These are phyloP conservation scores for Penicillium silybi DNA, from an alignment of 495 filamentous ascomycete genomes.

Conservation along the genomic window DNA sequence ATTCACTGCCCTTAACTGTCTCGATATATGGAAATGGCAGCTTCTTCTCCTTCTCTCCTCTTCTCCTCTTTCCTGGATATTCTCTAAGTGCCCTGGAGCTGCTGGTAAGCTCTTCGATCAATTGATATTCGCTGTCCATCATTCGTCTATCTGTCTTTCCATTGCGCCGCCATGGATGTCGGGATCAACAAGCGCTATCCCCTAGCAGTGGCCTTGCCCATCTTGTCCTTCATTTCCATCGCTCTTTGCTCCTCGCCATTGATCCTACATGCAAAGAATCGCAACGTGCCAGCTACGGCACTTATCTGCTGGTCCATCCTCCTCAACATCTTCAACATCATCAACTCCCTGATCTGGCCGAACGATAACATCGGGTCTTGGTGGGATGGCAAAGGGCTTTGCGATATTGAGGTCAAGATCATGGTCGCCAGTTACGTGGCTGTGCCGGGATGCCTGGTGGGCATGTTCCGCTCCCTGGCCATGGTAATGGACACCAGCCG, in stretches of 20 bases:
- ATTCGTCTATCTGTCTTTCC: background rate
- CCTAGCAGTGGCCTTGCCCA: slow-evolving; percentile 34
- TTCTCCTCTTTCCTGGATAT: background rate
- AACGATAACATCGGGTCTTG: slow-evolving; percentile 61
- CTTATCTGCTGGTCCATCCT: slow-evolving; percentile 63
- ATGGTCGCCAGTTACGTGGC: slow-evolving; percentile 61
- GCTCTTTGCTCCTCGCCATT: slow-evolving; percentile 47
- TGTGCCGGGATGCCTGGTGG: slow-evolving; percentile 54
- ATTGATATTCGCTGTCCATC: background rate
- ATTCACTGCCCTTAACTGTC: background rate
- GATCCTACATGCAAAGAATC: slow-evolving; percentile 39
- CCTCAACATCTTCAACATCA: slow-evolving; percentile 62
- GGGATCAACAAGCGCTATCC: slow-evolving; percentile 18
- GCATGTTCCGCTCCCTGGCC: slow-evolving; percentile 74
- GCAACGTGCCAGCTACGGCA: slow-evolving; percentile 45
- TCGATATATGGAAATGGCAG: background rate
- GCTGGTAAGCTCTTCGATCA: background rate
- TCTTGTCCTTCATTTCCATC: slow-evolving; percentile 55
- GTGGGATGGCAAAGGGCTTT: slow-evolving; percentile 73
- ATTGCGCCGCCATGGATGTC: background rate
- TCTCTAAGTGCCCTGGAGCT: background rate
- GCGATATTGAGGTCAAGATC: slow-evolving; percentile 77
- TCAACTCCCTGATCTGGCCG: slow-evolving; percentile 82
- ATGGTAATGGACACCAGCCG: slow-evolving; percentile 62
- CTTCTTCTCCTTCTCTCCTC: background rate